Conservation (phyloP, 1,139 yeast genomes). For the Scheffersomyces stambukii region DNA sequence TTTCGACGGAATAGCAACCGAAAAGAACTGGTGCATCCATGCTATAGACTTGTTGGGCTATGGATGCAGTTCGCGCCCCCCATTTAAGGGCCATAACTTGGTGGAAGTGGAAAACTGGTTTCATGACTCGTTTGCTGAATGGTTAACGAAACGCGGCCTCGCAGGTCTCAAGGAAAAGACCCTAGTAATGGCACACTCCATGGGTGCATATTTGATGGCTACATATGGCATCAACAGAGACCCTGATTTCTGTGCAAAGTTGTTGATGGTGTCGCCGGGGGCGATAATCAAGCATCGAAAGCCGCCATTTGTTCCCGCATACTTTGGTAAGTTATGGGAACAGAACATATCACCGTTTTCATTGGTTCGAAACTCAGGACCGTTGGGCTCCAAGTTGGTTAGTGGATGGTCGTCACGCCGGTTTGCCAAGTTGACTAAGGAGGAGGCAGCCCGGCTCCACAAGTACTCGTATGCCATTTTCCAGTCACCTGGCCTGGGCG, state of each 20-base stretch:
- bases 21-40: slow-evolving; percentile 57
- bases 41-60: slow-evolving; percentile 73
- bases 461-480: slow-evolving; percentile 67
- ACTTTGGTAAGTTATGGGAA: slow-evolving; percentile 69
- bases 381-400: slow-evolving; percentile 64
- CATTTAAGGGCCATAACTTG: slow-evolving; percentile 25
- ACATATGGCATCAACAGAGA: slow-evolving; percentile 40
- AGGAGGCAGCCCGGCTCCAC: slow-evolving; percentile 49
- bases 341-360: slow-evolving; percentile 67
- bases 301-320: slow-evolving; percentile 49
- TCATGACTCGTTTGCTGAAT: slow-evolving; percentile 44
- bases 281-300: slow-evolving; percentile 51
- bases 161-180: slow-evolving; percentile 30
- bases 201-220: slow-evolving; percentile 58
- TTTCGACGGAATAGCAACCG: slow-evolving; percentile 31
- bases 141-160: slow-evolving; percentile 36
- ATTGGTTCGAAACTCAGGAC: slow-evolving; percentile 59
- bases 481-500: slow-evolving; percentile 71
- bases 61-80: slow-evolving; percentile 69
- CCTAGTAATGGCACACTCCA: slow-evolving; percentile 54
- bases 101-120: slow-evolving; percentile 49
- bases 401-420: slow-evolving; percentile 77
- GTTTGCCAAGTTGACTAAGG: slow-evolving; percentile 44
- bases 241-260: slow-evolving; percentile 42
- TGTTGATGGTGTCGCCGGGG: slow-evolving; percentile 59